Base-by-base conservation (phyloP, 495 filamentous ascomycete genomes). In the Cairneyella variabilis region DNA sequence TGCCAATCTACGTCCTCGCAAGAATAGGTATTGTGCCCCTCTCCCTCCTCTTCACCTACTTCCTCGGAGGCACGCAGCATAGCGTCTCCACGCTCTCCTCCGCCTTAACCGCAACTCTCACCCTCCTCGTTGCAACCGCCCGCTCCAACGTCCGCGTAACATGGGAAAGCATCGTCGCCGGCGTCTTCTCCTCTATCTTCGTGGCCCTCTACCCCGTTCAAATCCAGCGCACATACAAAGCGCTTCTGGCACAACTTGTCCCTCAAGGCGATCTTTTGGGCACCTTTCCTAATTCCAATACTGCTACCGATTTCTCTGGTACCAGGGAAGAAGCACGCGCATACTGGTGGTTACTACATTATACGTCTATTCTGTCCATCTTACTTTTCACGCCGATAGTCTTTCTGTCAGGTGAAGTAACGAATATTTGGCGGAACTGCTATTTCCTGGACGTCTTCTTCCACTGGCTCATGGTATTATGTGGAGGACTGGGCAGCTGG, bases 131-230 rank as follows among this genome's bases (percentile, higher is more conserved):
- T 53, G 74, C 73, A 16, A 67, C 61, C 12, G 62, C 71, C 16
- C 71, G 68, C 11, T 55, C 66, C 3, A 62, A 66, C 27, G 62
- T 60, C 14, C 69, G 71, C 41, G 66, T 77, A 21, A 70, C 71
- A 47, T 72, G 70, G 60, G 76, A 78, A 57, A 66, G 67, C 30
- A 74, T 79, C 27, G 66, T 77, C 16, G 67, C 75, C 14, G 76
- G 76, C 36, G 64, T 77, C 40, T 73, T 75, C 61, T 78, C 75
- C 44, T 71, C 73, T 4, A 22, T 78, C 37, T 79, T 77, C 40
- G 70, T 71, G 2, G 73, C 73, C 3, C 63, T 76, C 0, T 78
- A 76, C 50, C 76, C 76, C 2, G 62, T 80, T 26, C 56, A 77
- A 21, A 58, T 80, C 16, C 61, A 70, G 20, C 67, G 69, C 26